Evolutionary conservation across 1,284 basidiomycete genomes (phyloP), one percentile per base, ranked within the genome.

Genomic region (Laetiporus sulphureus): DNA sequence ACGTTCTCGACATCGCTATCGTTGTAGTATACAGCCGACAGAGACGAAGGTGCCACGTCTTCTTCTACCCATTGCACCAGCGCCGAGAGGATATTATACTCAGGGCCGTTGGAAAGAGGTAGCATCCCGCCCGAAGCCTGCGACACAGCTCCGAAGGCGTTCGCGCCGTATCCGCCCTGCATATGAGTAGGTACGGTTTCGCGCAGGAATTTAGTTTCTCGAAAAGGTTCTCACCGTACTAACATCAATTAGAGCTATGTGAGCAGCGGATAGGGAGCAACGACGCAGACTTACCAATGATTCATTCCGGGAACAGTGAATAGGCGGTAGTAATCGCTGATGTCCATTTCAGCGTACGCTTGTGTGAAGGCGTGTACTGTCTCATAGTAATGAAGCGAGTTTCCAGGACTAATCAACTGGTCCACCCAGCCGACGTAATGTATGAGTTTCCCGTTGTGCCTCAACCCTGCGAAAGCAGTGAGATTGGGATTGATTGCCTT

Each of bases 281-380:
- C 8, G 15, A 22, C 30, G 20, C n/a, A 20, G 21, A 43, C 58
- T n/a, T 44, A 47, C 50, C 66, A 67, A 49, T 69, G 66, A 10
- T 48, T 51, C 66, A 70, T 68, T 1, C 67, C 69, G 0, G 66
- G 62, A 13, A 69, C 59, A 16, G 62, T 52, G 50, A 68, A 69
- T 11, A 68, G 55, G 13, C 61, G 57, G 52, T 68, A 69, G 48
- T 59, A 63, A 25, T 61, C 54, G 40, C 61, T 55, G 16, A 65
- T 54, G 22, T 52, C 50, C 4, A 50, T 20, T 25, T 41, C 40
- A 34, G 48, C 50, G 24, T 55, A 38, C 12, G 51, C 47, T 19
- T 52, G 38, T 38, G 50, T 60, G 46, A 53, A 54, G 13, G 53
- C 47, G 31, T 53, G 47, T 33, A 67, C 58, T 29, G 54, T 54